phyloP scores from a whole-genome alignment of 371 early-diverging fungal species.

The Rhizopus stolonifer region DNA sequence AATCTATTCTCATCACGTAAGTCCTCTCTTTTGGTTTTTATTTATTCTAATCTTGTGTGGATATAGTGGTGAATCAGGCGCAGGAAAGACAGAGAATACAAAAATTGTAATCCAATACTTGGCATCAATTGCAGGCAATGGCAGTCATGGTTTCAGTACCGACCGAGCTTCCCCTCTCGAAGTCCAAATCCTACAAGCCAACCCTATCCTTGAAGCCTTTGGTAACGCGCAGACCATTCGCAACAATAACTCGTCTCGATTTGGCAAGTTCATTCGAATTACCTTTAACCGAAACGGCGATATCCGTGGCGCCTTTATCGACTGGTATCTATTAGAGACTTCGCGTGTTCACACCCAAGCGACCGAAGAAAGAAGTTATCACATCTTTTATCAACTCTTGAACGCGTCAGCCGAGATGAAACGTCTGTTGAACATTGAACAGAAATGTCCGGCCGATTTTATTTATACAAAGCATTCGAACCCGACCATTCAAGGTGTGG shows the following conservation, averaged over 20 bases:
- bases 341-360: constrained; percentile 96
- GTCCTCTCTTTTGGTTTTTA: not conserved
- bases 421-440: constrained; percentile 11
- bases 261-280: constrained; percentile 99
- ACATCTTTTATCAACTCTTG: constrained; percentile 93
- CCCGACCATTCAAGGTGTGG: constrained; percentile 90
- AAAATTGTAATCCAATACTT: constrained; percentile 99
- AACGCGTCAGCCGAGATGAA: too few relatives aligned
- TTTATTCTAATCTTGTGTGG: too few relatives aligned
- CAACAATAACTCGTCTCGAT: constrained; percentile 99
- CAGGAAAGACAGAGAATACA: constrained; percentile 99
- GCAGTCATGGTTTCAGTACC: constrained; percentile 29
- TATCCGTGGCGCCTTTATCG: constrained; percentile 97
- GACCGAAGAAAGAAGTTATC: constrained; percentile 94
- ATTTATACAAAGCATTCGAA: constrained; percentile 76
- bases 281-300: constrained; percentile 89
- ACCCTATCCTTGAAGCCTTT: constrained; percentile 99
- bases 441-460: constrained; percentile 71
- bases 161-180: constrained; percentile 63
- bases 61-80: constrained; percentile 97
- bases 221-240: constrained; percentile 99
- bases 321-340: constrained; percentile 98
- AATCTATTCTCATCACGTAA: constrained; percentile 98
- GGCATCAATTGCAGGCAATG: constrained; percentile 81
- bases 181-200: constrained; percentile 94